phyloP scores from a whole-genome alignment of 257 asterid genomes.

The Voacanga thouarsii region DNA sequence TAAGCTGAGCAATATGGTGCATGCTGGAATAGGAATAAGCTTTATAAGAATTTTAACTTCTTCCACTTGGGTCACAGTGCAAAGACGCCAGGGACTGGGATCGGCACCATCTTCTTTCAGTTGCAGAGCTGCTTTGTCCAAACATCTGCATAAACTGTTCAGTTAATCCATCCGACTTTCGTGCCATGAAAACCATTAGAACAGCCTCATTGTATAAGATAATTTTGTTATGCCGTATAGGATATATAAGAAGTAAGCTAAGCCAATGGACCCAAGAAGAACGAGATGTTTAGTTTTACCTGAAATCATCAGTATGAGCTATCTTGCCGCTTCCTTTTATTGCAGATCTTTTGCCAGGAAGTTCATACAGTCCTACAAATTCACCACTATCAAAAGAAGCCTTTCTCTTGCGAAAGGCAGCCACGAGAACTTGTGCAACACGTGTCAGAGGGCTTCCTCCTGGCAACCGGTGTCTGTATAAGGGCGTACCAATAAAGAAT shows the following conservation, averaged over 20 bases:
- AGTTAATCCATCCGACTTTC: background rate
- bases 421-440: slow-evolving; percentile 80
- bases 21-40: slow-evolving; percentile 74
- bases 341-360: slow-evolving; percentile 84
- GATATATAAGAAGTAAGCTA: background rate
- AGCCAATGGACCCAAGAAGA: background rate
- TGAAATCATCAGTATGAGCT: slow-evolving; percentile 79
- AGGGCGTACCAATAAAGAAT: slow-evolving; percentile 89
- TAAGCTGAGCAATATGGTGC: slow-evolving; percentile 81
- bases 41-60: slow-evolving; percentile 84
- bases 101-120: slow-evolving; percentile 77
- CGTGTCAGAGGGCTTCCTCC: slow-evolving; percentile 98
- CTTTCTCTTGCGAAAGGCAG: slow-evolving; percentile 80
- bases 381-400: slow-evolving; percentile 68
- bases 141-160: slow-evolving; percentile 40
- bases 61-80: slow-evolving; percentile 97
- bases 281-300: slow-evolving; percentile 34
- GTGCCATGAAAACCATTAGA: background rate
- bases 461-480: slow-evolving; percentile 82
- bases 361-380: slow-evolving; percentile 76
- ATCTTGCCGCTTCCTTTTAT: slow-evolving; percentile 87
- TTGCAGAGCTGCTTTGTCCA: slow-evolving; percentile 94
- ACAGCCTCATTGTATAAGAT: background rate
- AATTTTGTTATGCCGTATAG: background rate
- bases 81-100: slow-evolving; percentile 84